phyloP scores from a whole-genome alignment of 768 basidiomycete genomes.

The Hypholoma fasciculare region DNA sequence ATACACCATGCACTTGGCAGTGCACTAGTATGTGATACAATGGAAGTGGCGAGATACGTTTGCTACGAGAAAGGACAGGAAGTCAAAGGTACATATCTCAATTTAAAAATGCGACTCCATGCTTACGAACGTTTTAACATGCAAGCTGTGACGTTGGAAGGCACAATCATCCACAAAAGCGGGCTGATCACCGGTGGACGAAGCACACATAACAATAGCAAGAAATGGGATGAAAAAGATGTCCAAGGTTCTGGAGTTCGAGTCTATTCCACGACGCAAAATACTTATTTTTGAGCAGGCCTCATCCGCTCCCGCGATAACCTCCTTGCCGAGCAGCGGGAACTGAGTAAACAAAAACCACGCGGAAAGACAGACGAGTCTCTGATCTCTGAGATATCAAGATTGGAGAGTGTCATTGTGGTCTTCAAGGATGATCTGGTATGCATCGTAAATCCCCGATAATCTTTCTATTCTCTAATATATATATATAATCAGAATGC shows the following conservation, averaged over 20 bases:
- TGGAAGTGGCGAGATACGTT: constrained; percentile 89
- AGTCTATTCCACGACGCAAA: too few species aligned
- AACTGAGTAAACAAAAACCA: constrained; percentile 83
- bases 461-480: not conserved
- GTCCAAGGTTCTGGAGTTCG: constrained; percentile 60
- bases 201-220: constrained; percentile 70
- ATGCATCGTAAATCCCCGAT: constrained; percentile 20
- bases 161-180: constrained; percentile 96
- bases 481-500: constrained; percentile 52
- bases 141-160: constrained; percentile 92
- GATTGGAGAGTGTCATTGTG: constrained; percentile 75
- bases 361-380: constrained; percentile 83
- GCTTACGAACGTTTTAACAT: constrained; percentile 15
- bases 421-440: constrained; percentile 86
- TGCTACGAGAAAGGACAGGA: constrained; percentile 96
- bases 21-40: constrained; percentile 91
- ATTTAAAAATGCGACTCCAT: not conserved
- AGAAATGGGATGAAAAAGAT: constrained; percentile 96
- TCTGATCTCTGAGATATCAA: constrained; percentile 71
- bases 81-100: constrained; percentile 75
- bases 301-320: constrained; percentile 63
- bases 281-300: constrained; percentile 24
- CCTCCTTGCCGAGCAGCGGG: constrained; percentile 73
- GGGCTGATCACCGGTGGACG: constrained; percentile 96
- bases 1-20: constrained; percentile 98